phyloP scores from a whole-genome alignment of 345 rosid species.

The Hypericum androsaemum region DNA sequence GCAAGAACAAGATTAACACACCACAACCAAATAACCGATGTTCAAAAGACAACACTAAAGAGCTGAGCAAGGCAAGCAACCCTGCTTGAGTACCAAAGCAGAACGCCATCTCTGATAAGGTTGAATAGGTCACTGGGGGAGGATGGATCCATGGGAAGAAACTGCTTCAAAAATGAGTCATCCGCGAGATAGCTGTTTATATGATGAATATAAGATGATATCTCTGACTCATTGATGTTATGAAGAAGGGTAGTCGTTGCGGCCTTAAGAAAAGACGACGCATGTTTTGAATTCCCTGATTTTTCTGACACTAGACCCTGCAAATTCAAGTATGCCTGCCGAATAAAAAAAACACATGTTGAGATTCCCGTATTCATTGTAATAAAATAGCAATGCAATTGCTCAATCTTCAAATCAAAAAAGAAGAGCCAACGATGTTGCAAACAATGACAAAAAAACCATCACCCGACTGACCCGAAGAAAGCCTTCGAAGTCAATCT shows the following conservation, averaged over 20 bases:
- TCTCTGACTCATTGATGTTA: constrained; percentile 65
- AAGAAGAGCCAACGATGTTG: neutral
- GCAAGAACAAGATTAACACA: constrained; percentile 13
- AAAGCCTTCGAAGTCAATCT: constrained; percentile 67
- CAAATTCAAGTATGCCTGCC: constrained; percentile 56
- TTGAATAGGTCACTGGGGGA: constrained; percentile 51
- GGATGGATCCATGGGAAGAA: constrained; percentile 76
- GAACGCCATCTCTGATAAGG: constrained; percentile 85
- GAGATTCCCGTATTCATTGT: neutral
- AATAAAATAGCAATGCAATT: neutral
- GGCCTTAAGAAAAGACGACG: constrained; percentile 68
- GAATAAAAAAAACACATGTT: constrained; percentile 2
- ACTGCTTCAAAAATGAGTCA: constrained; percentile 76
- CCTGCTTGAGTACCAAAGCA: constrained; percentile 46
- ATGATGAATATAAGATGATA: constrained; percentile 70
- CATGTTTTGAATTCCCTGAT: constrained; percentile 45
- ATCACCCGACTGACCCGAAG: constrained; percentile 46
- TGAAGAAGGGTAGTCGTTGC: constrained; percentile 60
- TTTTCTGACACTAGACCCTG: constrained; percentile 55
- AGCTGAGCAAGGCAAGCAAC: constrained; percentile 10
- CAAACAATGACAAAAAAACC: constrained; percentile 3
- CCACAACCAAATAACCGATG: constrained; percentile 1
- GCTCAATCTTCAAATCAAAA: constrained; percentile 10
- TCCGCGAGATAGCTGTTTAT: constrained; percentile 85
- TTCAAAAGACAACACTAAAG: neutral